Percentiles rank a stretch among this genome's conserved stretches.
phyloP scores from a whole-genome alignment of 257 asterid genomes.

The Solanum acaule region DNA sequence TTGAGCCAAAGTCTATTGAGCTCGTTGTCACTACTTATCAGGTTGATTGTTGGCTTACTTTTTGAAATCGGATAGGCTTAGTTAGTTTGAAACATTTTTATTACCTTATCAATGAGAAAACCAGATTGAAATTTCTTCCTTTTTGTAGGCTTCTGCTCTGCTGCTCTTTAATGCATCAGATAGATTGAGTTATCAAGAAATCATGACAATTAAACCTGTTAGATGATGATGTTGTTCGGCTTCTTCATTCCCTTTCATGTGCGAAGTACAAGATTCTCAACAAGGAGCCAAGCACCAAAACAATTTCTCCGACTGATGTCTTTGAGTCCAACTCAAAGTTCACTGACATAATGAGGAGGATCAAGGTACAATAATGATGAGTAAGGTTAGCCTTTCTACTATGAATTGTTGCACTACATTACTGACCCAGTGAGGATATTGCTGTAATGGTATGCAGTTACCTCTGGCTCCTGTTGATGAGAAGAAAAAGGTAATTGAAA shows the following conservation, averaged over 20 bases:
- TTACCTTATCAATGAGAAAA: background rate
- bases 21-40: constrained; percentile 84
- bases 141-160: constrained; percentile 73
- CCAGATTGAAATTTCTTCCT: background rate
- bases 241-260: constrained; percentile 94
- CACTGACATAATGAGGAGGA: constrained; percentile 90
- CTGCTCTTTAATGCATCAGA: constrained; percentile 84
- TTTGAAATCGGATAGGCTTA: background rate
- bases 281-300: constrained; percentile 86
- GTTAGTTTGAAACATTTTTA: background rate
- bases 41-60: constrained; percentile 31
- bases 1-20: constrained; percentile 83
- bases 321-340: constrained; percentile 88
- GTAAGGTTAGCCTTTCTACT: background rate
- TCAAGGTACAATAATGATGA: constrained; percentile 49
- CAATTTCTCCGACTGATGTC: constrained; percentile 67
- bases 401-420: background rate
- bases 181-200: constrained; percentile 79
- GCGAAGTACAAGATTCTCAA: constrained; percentile 83
- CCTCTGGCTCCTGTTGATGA: constrained; percentile 99
- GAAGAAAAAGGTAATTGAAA: constrained; percentile 93
- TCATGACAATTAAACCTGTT: constrained; percentile 74
- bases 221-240: constrained; percentile 89
- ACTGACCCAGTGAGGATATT: background rate
- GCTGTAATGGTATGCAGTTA: constrained; percentile 35